Evolutionary conservation across 441 rosid species (phyloP).

Genomic region (Brassica balearica): DNA sequence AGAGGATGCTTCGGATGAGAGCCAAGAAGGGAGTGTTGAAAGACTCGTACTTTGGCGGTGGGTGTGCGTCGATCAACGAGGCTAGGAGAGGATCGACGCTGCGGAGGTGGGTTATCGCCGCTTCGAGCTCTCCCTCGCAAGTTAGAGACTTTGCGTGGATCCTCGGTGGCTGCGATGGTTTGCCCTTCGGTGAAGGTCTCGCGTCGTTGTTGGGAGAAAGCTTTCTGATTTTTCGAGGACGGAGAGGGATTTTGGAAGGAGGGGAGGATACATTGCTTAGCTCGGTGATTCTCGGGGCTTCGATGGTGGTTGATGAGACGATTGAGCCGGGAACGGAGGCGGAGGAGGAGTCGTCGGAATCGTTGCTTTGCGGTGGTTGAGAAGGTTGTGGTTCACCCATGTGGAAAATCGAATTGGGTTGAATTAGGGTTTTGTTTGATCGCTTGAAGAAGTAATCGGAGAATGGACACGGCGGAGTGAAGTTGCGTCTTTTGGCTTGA

Average conservation of each 20-base stretch:
- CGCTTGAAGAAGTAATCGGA: conserved; percentile 31
- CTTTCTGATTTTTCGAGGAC: conserved; percentile 85
- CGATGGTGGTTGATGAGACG: conserved; percentile 40
- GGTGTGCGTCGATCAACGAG: conserved; percentile 69
- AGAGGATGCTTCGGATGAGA: conserved; percentile 83
- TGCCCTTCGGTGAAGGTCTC: conserved; percentile 31
- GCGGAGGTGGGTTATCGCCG: conserved; percentile 78
- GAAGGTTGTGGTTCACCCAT: conserved; percentile 75
- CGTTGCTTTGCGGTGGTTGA: conserved; percentile 19
- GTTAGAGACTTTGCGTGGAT: conserved; percentile 73
- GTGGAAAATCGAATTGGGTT: conserved; percentile 13
- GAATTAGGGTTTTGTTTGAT: conserved; percentile 33
- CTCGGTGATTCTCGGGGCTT: conserved; percentile 43
- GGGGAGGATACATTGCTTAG: conserved; percentile 51
- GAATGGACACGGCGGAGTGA: conserved; percentile 38
- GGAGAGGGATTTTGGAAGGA: conserved; percentile 85
- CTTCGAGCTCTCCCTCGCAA: conserved; percentile 80
- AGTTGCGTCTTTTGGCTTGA: conserved; percentile 15
- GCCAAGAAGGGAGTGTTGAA: conserved; percentile 87
- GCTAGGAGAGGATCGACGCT: conserved; percentile 70
- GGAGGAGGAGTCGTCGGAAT: conserved; percentile 36
- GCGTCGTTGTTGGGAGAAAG: conserved; percentile 60
- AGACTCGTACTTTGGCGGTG: conserved; percentile 76
- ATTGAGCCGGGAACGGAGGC: conserved; percentile 39
- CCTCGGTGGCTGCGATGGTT: conserved; percentile 53